Base-by-base conservation (phyloP, 768 basidiomycete genomes). In the Brasilioporus rufonigricans region DNA sequence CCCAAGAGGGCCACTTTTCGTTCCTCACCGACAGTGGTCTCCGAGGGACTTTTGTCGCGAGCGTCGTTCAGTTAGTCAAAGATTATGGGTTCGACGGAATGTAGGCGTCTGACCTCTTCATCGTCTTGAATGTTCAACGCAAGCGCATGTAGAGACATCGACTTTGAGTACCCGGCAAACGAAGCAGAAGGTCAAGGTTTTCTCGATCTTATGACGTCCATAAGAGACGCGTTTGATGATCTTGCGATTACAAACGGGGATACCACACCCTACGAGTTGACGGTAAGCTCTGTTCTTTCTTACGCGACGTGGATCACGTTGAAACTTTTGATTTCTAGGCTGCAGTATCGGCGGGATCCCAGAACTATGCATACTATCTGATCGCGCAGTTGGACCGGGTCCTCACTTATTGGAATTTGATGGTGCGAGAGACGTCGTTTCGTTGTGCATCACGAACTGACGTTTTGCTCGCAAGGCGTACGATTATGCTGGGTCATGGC, bases 61-160 rank as follows among this genome's bases (percentile, higher is more conserved):
- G 71, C 53, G 86, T 87, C 2, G 81, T 91, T 26, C 76, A 78
- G 44, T 62, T 90, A 11, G 73, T 87, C 44, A 80, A 86, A 62
- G 84, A 92, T 67, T 87, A 90, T 53, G 91, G 90, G 0, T 81
- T 93, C 48, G 91, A 92, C 62, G 91, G 91, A 49, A 80, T 89
- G 85, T 84, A 60, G 50, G 81, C 67, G 9, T 19, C 16, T 13
- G 9, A 3, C 19, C 23, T 12, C 11, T 35, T 16, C 14, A 7
- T 11, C 26, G 18, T 32, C 14, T 47, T 24, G 2, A n/a, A 18
- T 38, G 3, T 13, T 32, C 23, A 5, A 53, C 46, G 21, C 18
- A 31, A n/a, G n/a, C 0, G 6, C n/a, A 0, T 16, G 12, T 40
- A 85, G 85, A 65, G 86, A 89, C 57, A 68, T 89, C 45, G 90